These are phyloP conservation scores for Citrullus amarus DNA, from an alignment of 306 rosid genomes.

Conservation along the genomic window DNA sequence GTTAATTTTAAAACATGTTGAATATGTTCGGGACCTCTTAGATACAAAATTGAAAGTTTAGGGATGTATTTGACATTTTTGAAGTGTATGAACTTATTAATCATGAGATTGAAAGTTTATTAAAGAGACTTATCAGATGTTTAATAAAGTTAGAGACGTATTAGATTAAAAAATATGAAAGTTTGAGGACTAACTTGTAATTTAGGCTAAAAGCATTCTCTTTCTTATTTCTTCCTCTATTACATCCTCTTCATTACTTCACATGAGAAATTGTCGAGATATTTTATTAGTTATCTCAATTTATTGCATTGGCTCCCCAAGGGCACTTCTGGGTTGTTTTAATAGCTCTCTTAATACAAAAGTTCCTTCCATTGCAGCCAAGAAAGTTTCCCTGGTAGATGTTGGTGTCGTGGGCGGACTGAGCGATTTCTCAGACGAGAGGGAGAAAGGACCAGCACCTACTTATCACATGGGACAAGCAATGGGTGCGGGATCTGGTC, in stretches of 20 bases:
- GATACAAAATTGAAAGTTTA: no score
- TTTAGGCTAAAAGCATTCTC: not conserved
- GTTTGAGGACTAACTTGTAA: no score
- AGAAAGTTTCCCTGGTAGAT: constrained; percentile 61
- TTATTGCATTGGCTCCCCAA: not conserved
- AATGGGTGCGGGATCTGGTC: constrained; percentile 89
- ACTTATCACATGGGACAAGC: constrained; percentile 84
- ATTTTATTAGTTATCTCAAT: not conserved
- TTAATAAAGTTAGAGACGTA: no score
- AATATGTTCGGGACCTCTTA: no score
- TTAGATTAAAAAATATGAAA: no score
- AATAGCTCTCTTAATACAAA: not conserved
- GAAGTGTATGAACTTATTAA: no score
- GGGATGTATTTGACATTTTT: no score
- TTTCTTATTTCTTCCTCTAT: not conserved
- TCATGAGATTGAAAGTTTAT: no score
- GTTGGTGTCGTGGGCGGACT: constrained; percentile 83
- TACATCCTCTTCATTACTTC: not conserved
- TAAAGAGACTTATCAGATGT: no score
- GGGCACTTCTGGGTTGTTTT: not conserved
- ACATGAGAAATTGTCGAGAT: not conserved
- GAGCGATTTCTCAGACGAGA: constrained; percentile 60
- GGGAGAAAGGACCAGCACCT: constrained; percentile 60
- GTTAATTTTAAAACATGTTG: no score
- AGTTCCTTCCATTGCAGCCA: constrained; percentile 44